These are phyloP conservation scores for Simmondsia chinensis DNA, from an alignment of 148 eudicot species.

Conservation along the genomic window DNA sequence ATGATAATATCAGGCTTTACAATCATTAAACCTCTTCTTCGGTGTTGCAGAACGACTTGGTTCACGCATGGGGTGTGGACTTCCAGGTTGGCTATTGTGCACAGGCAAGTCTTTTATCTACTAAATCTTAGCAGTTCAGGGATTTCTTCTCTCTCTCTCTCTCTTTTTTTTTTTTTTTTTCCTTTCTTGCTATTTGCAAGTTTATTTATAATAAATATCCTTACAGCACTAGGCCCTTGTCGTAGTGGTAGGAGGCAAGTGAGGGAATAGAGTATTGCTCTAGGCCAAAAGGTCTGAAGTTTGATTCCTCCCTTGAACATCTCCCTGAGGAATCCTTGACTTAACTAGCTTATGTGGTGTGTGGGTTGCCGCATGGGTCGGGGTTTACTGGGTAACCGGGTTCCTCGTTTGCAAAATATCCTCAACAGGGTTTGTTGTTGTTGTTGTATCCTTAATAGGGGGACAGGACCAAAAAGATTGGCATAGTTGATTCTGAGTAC, in stretches of 20 bases:
- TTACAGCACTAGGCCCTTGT: too few relatives aligned
- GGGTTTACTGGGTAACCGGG: too few relatives aligned
- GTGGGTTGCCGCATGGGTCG: too few relatives aligned
- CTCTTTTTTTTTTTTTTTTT: background rate
- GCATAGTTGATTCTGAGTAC: constrained; percentile 58
- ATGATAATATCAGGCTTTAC: too few relatives aligned
- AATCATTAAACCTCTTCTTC: background rate
- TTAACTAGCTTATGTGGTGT: too few relatives aligned
- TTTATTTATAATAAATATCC: background rate
- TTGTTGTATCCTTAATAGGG: constrained; percentile 36
- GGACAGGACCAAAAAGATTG: constrained; percentile 40
- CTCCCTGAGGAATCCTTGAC: too few relatives aligned
- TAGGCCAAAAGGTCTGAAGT: too few relatives aligned
- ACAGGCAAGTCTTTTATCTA: constrained; percentile 25
- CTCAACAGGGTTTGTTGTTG: too few relatives aligned
- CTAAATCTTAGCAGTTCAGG: background rate
- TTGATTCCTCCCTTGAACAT: too few relatives aligned
- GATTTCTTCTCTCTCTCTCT: background rate
- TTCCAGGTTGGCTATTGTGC: constrained; percentile 61
- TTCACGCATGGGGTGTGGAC: constrained; percentile 70
- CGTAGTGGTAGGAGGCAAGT: too few relatives aligned
- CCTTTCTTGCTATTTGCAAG: constrained; percentile 1
- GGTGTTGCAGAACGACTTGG: constrained; percentile 48
- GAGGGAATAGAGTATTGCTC: too few relatives aligned
- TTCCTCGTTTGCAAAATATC: too few relatives aligned